These are phyloP conservation scores for Orbilia quercus DNA, from an alignment of 2,329 filamentous ascomycete species.

Conservation along the genomic window DNA sequence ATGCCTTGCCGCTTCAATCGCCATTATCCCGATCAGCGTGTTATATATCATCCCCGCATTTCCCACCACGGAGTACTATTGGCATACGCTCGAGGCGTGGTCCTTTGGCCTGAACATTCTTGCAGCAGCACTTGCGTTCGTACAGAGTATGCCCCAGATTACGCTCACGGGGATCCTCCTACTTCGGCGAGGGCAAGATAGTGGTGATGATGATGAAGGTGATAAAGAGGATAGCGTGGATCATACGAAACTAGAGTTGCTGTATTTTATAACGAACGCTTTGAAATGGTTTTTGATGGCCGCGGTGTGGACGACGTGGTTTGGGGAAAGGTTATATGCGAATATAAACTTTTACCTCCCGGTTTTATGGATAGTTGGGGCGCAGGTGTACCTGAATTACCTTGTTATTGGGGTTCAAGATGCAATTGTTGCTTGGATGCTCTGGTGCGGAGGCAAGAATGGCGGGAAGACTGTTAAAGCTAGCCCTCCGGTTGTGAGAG, in stretches of 20 bases:
- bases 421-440: slow-evolving; percentile 42
- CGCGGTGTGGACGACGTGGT: slow-evolving; percentile 49
- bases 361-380: slow-evolving; percentile 46
- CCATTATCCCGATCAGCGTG: slow-evolving; percentile 35
- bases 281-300: slow-evolving; percentile 40
- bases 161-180: slow-evolving; percentile 22
- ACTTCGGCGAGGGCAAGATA: not conserved
- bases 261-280: not conserved
- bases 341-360: slow-evolving; percentile 55
- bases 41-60: slow-evolving; percentile 42
- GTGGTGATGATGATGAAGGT: not conserved
- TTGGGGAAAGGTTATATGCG: slow-evolving; percentile 37
- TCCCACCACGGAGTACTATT: slow-evolving; percentile 32
- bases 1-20: slow-evolving; percentile 22
- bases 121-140: slow-evolving; percentile 33
- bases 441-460: slow-evolving; percentile 21
- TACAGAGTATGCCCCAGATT: slow-evolving; percentile 44
- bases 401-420: slow-evolving; percentile 40
- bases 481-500: not conserved
- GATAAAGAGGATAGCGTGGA: not conserved
- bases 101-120: slow-evolving; percentile 48
- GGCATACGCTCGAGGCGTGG: slow-evolving; percentile 44
- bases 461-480: not conserved
- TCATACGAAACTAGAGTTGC: slow-evolving; percentile 20
- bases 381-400: slow-evolving; percentile 45